phyloP scores from a whole-genome alignment of 2,329 filamentous ascomycete genomes.

The Xylaria arbuscula region DNA sequence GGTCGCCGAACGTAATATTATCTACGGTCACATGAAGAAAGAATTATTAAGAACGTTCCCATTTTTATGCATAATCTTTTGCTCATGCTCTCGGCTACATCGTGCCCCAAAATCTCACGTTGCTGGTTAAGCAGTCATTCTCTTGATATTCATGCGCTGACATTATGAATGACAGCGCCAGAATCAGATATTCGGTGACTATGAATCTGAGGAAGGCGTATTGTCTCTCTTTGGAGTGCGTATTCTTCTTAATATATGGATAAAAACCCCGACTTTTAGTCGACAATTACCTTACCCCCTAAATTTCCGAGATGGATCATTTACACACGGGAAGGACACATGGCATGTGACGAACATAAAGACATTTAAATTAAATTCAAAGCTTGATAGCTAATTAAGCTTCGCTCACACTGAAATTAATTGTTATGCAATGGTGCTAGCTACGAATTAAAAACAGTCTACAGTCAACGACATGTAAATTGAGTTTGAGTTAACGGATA shows the following conservation, averaged over 20 bases:
- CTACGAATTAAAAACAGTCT: too few relatives aligned
- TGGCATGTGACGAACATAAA: not conserved
- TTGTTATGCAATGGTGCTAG: not conserved
- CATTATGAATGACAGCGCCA: not conserved
- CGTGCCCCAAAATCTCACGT: not conserved
- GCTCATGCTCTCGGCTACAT: too few relatives aligned
- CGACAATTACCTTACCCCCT: too few relatives aligned
- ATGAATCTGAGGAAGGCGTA: too few relatives aligned
- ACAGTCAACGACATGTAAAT: not conserved
- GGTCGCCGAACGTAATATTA: not conserved
- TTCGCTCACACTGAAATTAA: not conserved
- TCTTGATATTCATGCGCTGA: not conserved
- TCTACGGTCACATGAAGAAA: not conserved
- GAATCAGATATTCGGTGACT: not conserved
- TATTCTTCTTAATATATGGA: too few relatives aligned
- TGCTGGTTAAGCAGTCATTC: not conserved
- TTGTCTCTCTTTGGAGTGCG: too few relatives aligned
- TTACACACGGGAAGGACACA: not conserved
- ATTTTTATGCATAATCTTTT: too few relatives aligned
- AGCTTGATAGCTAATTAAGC: not conserved
- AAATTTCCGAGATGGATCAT: too few relatives aligned
- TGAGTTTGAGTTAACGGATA: too few relatives aligned
- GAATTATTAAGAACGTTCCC: not conserved
- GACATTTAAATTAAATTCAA: not conserved
- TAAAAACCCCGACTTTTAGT: too few relatives aligned